Evolutionary conservation across 441 rosid genomes (phyloP).

Genomic region (Gossypium schwendimanii): DNA sequence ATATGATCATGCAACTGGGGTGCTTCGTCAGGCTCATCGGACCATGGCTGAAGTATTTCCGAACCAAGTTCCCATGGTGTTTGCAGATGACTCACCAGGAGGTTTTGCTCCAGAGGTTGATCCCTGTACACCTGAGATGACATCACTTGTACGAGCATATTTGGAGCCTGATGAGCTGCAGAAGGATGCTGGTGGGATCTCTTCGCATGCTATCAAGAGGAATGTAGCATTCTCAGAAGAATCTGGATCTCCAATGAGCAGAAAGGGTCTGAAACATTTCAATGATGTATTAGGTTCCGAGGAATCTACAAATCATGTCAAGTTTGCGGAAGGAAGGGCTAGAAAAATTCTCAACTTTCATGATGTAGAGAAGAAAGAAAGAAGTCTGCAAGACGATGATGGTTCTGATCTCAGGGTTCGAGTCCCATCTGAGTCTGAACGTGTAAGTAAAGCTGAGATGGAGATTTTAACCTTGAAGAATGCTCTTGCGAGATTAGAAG

Average conservation of each 20-base stretch:
- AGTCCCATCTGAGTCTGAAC: constrained; percentile 53
- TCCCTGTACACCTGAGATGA: constrained; percentile 64
- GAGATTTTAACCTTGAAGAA: constrained; percentile 67
- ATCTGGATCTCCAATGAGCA: constrained; percentile 35
- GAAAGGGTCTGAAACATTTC: constrained; percentile 51
- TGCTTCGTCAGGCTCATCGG: constrained; percentile 77
- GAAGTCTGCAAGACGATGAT: constrained; percentile 17
- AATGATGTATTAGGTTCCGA: constrained; percentile 40
- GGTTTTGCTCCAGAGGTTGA: constrained; percentile 44
- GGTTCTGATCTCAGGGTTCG: constrained; percentile 33
- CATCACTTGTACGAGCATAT: constrained; percentile 33
- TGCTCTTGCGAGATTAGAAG: constrained; percentile 69
- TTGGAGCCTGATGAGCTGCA: constrained; percentile 51
- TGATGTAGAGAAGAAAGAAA: constrained; percentile 47
- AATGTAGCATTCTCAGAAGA: constrained; percentile 61
- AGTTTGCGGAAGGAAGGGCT: constrained; percentile 41
- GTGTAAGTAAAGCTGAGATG: constrained; percentile 60
- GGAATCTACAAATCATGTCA: constrained; percentile 23
- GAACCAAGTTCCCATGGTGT: constrained; percentile 60
- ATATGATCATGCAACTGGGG: constrained; percentile 93
- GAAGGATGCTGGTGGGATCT: constrained; percentile 48
- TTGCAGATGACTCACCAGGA: constrained; percentile 60
- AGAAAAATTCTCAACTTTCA: constrained; percentile 68
- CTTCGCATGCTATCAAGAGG: constrained; percentile 40
- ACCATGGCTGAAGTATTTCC: constrained; percentile 93